Conservation (phyloP, 495 filamentous ascomycete genomes). For the Trichoderma gamsii region DNA sequence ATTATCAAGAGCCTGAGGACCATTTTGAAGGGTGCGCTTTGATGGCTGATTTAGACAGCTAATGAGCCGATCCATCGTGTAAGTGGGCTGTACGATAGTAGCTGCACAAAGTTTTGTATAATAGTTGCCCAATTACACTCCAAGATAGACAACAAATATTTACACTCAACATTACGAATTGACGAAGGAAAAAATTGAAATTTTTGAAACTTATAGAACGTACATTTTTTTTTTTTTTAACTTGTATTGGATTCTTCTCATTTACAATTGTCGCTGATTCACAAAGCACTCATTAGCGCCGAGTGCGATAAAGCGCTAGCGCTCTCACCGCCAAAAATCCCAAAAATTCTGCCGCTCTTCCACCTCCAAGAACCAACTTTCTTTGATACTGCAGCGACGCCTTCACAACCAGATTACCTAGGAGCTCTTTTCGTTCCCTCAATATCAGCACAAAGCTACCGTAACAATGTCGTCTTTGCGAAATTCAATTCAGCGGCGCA, state of each 20-base stretch:
- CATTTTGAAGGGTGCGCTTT: background rate
- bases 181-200: too few species aligned
- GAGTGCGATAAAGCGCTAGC: background rate
- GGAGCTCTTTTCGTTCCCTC: background rate
- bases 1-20: background rate
- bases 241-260: too few species aligned
- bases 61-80: background rate
- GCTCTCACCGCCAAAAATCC: conserved; percentile 6
- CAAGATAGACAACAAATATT: background rate
- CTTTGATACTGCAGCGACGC: background rate
- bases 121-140: background rate
- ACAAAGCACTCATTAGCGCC: too few species aligned
- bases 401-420: background rate
- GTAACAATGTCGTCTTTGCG: conserved; percentile 17
- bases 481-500: conserved; percentile 16
- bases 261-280: too few species aligned
- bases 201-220: too few species aligned
- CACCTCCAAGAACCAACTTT: background rate
- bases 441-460: background rate
- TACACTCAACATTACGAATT: background rate
- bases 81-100: background rate
- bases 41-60: background rate
- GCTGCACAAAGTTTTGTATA: background rate
- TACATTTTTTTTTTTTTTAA: too few species aligned
- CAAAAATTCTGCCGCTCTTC: conserved; percentile 11